Percentiles rank a stretch among this genome's conserved stretches.
These are phyloP conservation scores for Monoraphidium neglectum DNA, from an alignment of 139 green algal species.

Conservation along the genomic window DNA sequence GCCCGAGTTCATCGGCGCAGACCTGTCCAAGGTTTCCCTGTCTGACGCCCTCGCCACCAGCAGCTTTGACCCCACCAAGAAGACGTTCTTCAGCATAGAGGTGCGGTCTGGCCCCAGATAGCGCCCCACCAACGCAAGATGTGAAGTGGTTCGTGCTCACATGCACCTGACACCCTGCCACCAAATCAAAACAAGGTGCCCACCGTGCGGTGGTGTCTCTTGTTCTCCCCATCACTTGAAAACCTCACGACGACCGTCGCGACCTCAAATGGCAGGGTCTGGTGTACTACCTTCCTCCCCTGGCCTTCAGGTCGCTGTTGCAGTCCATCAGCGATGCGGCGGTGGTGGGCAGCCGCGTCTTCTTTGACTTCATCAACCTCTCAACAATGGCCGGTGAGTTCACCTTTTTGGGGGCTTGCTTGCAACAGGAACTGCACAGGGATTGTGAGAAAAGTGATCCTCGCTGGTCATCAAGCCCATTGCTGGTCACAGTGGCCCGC, in stretches of 20 bases:
- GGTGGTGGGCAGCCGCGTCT: constrained; percentile 40
- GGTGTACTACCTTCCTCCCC: constrained; percentile 69
- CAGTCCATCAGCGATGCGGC: constrained; percentile 34
- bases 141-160: background rate
- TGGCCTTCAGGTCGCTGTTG: constrained; percentile 46
- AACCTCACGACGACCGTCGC: background rate
- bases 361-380: constrained; percentile 71
- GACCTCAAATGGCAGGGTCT: constrained; percentile 33
- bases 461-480: no score
- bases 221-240: no score
- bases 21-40: constrained; percentile 54
- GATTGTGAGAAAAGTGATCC: no score
- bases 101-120: no score
- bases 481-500: no score
- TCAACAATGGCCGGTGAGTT: constrained; percentile 20
- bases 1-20: constrained; percentile 61
- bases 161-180: background rate
- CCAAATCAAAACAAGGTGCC: no score
- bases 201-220: no score
- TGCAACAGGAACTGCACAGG: no score
- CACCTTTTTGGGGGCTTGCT: no score
- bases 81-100: constrained; percentile 12
- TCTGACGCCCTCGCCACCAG: constrained; percentile 45
- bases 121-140: no score
- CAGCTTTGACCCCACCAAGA: constrained; percentile 48